Evolutionary conservation across 2,329 filamentous ascomycete genomes (phyloP).

Genomic region (Xylariaceae sp.): DNA sequence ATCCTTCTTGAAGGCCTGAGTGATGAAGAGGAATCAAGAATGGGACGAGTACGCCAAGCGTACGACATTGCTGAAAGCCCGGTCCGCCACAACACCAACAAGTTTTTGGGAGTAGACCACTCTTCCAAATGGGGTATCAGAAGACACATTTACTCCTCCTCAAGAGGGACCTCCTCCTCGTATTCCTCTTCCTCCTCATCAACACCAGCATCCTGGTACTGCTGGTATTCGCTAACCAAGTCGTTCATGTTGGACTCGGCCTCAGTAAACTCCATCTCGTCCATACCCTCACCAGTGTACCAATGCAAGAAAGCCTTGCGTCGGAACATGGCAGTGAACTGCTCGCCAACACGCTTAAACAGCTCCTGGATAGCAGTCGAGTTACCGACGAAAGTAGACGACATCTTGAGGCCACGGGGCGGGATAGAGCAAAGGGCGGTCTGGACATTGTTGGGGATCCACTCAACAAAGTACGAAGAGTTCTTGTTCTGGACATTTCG

Average conservation of each 20-base stretch:
- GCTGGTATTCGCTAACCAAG: conserved; percentile 98
- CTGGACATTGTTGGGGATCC: conserved; percentile 99
- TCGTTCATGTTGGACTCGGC: conserved; percentile 99
- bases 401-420: conserved; percentile 97
- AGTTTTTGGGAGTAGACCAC: conserved; percentile 10
- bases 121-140: conserved; percentile 4
- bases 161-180: conserved; percentile 74
- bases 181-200: conserved; percentile 97
- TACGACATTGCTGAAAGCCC: conserved; percentile 12
- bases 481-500: conserved; percentile 99
- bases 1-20: conserved; percentile 22
- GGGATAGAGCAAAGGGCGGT: conserved; percentile 98
- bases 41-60: conserved; percentile 13
- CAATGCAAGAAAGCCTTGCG: conserved; percentile 99
- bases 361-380: conserved; percentile 99
- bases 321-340: conserved; percentile 99
- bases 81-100: conserved; percentile 11
- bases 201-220: conserved; percentile 98
- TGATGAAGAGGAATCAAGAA: conserved; percentile 19
- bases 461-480: conserved; percentile 98
- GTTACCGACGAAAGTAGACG: conserved; percentile 98
- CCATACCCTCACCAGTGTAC: conserved; percentile 99
- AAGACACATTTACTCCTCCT: conserved; percentile 56
- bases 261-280: conserved; percentile 99
- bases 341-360: conserved; percentile 99